Evolutionary conservation across 352 stramenopile species (phyloP).

Genomic region (Globisporangium emineosum): DNA sequence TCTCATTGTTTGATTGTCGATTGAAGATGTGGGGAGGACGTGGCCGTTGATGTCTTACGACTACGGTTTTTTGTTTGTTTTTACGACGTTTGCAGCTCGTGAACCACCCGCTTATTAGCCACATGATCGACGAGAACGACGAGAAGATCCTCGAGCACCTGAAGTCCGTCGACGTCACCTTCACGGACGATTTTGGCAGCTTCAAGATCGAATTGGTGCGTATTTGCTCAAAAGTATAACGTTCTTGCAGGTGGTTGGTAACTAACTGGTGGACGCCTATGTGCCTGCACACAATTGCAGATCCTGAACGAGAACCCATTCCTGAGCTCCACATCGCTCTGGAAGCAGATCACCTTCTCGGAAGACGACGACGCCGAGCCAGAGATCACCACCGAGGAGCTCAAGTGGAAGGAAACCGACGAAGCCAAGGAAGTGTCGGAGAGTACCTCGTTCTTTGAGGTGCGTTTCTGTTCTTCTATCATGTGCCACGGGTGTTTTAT

Average conservation of each 20-base stretch:
- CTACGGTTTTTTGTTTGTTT: not conserved
- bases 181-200: constrained; percentile 57
- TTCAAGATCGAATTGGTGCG: constrained; percentile 56
- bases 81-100: constrained; percentile 35
- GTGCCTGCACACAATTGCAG: constrained; percentile 20
- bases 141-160: constrained; percentile 50
- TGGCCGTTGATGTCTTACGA: not conserved
- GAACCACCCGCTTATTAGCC: constrained; percentile 66
- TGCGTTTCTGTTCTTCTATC: constrained; percentile 11
- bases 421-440: constrained; percentile 51
- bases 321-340: constrained; percentile 48
- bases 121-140: constrained; percentile 47
- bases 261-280: not conserved
- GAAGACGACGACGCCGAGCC: constrained; percentile 52
- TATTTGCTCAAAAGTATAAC: no score
- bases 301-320: constrained; percentile 70
- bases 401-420: constrained; percentile 61
- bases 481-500: not conserved
- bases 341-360: constrained; percentile 70
- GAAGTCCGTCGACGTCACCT: constrained; percentile 56
- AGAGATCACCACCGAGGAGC: constrained; percentile 43
- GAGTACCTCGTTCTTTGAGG: constrained; percentile 52
- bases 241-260: not conserved
- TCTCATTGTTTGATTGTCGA: not conserved
- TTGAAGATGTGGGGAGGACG: not conserved